Conservation (phyloP, 441 rosid species). For the Populus hybrid region DNA sequence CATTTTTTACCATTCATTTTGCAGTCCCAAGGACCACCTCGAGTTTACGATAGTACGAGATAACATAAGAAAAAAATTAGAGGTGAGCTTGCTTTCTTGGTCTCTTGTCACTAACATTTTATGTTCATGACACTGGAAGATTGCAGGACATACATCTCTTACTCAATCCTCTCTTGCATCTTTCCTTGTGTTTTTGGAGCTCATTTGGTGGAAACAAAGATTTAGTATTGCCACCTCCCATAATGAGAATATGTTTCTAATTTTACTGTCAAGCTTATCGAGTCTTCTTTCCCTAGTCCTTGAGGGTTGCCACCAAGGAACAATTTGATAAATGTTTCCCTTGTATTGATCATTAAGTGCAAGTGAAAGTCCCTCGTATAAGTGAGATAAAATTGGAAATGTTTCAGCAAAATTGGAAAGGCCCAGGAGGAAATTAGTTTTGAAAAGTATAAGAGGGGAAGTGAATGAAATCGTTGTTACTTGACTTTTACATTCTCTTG, state of each 20-base stretch:
- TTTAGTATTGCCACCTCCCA: neutral
- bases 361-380: neutral
- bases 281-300: neutral
- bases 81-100: slow-evolving; percentile 44
- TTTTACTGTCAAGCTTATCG: neutral
- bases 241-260: neutral
- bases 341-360: neutral
- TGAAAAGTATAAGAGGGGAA: neutral
- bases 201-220: neutral
- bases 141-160: neutral
- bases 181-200: neutral
- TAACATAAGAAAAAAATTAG: slow-evolving; percentile 68
- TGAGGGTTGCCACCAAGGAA: neutral
- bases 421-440: neutral
- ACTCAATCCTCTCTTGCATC: neutral
- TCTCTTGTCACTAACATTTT: neutral
- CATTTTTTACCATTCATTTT: slow-evolving; percentile 9
- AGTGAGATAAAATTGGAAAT: neutral
- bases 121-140: neutral
- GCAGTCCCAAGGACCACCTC: slow-evolving; percentile 85
- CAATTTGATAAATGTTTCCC: neutral
- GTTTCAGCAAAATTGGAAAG: neutral
- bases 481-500: neutral
- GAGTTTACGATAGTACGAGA: slow-evolving; percentile 93
- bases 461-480: neutral